Evolutionary conservation across 768 basidiomycete species (phyloP).

Genomic region (Leucocoprinus sp.): DNA sequence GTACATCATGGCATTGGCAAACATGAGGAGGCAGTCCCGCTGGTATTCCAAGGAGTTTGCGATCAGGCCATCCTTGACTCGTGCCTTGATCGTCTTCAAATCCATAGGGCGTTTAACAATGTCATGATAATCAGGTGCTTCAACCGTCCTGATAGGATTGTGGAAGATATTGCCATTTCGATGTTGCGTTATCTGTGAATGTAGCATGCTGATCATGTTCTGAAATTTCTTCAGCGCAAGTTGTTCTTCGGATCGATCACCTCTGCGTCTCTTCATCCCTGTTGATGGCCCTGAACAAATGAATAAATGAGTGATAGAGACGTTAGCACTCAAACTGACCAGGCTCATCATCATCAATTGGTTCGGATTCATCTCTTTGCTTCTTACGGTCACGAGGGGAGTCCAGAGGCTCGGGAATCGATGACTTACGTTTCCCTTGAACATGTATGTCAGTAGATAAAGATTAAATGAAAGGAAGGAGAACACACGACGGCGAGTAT

Average conservation of each 20-base stretch:
- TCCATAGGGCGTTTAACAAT: constrained; percentile 96
- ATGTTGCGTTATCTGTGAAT: constrained; percentile 76
- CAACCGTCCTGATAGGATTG: constrained; percentile 79
- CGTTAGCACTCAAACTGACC: constrained; percentile 22
- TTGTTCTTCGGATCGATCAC: constrained; percentile 37
- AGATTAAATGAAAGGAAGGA: not conserved
- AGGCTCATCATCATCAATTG: constrained; percentile 57
- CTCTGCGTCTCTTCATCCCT: constrained; percentile 9
- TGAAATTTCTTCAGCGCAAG: constrained; percentile 68
- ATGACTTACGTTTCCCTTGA: constrained; percentile 60
- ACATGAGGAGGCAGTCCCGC: constrained; percentile 87
- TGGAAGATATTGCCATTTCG: constrained; percentile 87
- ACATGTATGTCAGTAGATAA: not conserved
- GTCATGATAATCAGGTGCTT: constrained; percentile 87
- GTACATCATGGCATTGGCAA: constrained; percentile 97
- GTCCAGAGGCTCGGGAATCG: constrained; percentile 40
- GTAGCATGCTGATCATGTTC: constrained; percentile 71
- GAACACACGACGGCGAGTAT: constrained; percentile 25
- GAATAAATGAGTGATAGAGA: constrained; percentile 9
- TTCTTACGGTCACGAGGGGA: constrained; percentile 49
- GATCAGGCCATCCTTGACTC: constrained; percentile 78
- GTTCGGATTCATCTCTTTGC: constrained; percentile 59
- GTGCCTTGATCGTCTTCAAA: constrained; percentile 84
- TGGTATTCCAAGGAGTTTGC: constrained; percentile 81
- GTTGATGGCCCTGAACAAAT: constrained; percentile 7